Base-by-base conservation (phyloP, 139 green algal species). In the Astrephomene gubernaculifera region DNA sequence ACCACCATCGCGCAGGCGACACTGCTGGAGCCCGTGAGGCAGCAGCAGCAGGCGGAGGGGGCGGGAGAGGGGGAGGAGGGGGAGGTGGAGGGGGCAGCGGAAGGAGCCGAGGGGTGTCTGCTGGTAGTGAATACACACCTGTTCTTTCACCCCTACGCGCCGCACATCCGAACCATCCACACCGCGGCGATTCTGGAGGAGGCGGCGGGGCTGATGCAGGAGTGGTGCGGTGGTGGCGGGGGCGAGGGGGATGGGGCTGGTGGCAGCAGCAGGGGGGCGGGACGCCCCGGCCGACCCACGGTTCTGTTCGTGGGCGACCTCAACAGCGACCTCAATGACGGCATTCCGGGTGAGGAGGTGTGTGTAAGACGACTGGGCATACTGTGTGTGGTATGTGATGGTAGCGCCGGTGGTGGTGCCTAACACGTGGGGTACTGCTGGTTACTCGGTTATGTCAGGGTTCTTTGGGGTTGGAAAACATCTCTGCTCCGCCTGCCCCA, bases 91-190 rank as follows among this genome's bases (percentile, higher is more conserved):
- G 60, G 17, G 49, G 14, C 14, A 12, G 49, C 49, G 49, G 17
- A 57, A 17, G 49, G 49, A 8, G 39, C 1, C 17, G 78, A 54
- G 19, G 78, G 78, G 61, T 84, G 78, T 63, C 78, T 71, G 52
- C 72, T 83, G 33, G 87, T 98, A 33, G 88, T 90, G 31, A 99
- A 99, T 91, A 98, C 95, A 17, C 96, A 99, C 90, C 89, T 99
- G 12, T 99, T 98, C 90, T 99, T 96, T 89, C 96, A 98, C 82
- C 94, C 95, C 25, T 89, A 91, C 65, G 96, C 96, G 0, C 90
- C 92, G 2, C 96, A 99, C 92, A 95, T 98, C 64, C 90, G 96
- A 54, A 96, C 92, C n/a, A 92, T 99, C 87, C 95, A 98, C 80
- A 90, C 89, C 2, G 94, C 92, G 25, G 92, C 92, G 39, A 94